phyloP scores from a whole-genome alignment of 305 asterid species.

The Solanum hybrid region DNA sequence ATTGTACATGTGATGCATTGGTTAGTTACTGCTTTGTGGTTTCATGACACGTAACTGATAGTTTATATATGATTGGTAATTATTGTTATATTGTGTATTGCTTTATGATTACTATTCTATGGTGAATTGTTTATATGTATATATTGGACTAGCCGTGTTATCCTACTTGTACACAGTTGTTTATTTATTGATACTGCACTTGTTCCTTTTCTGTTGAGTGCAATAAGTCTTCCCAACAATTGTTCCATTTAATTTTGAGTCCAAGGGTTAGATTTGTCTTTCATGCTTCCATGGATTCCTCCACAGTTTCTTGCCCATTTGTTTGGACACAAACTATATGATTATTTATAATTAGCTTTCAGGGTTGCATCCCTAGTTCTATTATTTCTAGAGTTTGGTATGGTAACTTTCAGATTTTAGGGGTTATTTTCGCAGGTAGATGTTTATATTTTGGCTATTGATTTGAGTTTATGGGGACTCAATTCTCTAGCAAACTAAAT shows the following conservation, averaged over 20 bases:
- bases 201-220: neutral
- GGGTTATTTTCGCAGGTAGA: neutral
- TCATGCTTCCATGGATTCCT: neutral
- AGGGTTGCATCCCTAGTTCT: neutral
- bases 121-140: neutral
- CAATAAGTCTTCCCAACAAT: neutral
- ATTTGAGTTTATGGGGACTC: neutral
- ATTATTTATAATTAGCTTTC: neutral
- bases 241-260: neutral
- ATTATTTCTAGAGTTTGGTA: neutral
- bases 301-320: neutral
- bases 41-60: neutral
- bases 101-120: neutral
- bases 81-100: neutral
- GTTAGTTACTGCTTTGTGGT: neutral
- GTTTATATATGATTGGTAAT: neutral
- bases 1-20: neutral
- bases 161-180: neutral
- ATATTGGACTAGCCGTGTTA: neutral
- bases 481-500: too few relatives aligned
- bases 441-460: neutral
- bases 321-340: neutral
- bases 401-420: neutral
- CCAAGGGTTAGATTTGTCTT: neutral
- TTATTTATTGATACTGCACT: neutral